Evolutionary conservation across 495 filamentous ascomycete species (phyloP), one percentile per base, ranked within the genome.

Genomic region (Aspergillus affinis): DNA sequence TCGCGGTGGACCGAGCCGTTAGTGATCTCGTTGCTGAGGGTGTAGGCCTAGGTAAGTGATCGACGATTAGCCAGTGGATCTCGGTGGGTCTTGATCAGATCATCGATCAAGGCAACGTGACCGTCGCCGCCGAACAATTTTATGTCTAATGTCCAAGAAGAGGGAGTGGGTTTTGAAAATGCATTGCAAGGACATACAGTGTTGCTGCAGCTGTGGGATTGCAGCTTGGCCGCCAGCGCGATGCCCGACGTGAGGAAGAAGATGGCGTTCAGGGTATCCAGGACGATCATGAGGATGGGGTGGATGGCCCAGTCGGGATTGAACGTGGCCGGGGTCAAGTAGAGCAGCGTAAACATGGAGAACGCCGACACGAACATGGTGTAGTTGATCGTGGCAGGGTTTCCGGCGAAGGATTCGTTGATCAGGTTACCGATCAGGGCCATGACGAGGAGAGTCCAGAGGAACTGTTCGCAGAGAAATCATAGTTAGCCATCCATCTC

Each of bases 341-440:
- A 88, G 67, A 90, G 62, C 15, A 90, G 77, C 15, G 84, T 78
- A 49, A 89, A 65, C 82, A 88, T 84, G 10, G 78, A 82, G 71
- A 89, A 89, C n/a, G 84, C 85, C 21, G 81, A 64, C 23, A 80
- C 76, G 69, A 87, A 90, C 73, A 90, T 87, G 66, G 76, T 68
- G 73, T 86, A 91, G 78, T 90, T 90, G 60, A 80, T 62, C 3
- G 69, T 68, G 18, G 69, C 63, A 0, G 84, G 82, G 75, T 88
- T 87, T 46, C 84, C 84, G 50, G 71, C 55, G 60, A 75, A 73
- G 0, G 84, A 73, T 5, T 80, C 71, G 57, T 78, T 73, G 66
- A 90, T 86, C 78, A 89, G 87, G 75, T 89, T 87, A 62, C 86
- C 88, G 57, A 88, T 65, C 26, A 91, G 76, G 20, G 87, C 81